These are phyloP conservation scores for Heritiera fomes DNA, from an alignment of 345 rosid species.

Conservation along the genomic window DNA sequence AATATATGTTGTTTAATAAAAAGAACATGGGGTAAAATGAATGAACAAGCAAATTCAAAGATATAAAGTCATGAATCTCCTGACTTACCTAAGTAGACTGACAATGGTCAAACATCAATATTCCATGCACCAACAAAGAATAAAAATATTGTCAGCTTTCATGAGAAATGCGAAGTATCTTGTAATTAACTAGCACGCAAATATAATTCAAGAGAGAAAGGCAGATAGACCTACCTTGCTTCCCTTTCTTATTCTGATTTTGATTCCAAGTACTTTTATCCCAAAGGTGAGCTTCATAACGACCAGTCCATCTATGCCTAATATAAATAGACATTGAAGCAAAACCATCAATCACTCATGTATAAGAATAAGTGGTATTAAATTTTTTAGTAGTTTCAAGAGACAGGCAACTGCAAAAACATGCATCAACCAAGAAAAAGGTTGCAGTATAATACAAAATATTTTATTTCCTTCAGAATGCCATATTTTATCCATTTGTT, in stretches of 20 bases:
- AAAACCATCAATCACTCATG: conserved; percentile 17
- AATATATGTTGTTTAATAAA: conserved; percentile 26
- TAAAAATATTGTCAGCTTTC: conserved; percentile 40
- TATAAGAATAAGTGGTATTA: not conserved
- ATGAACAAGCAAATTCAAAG: conserved; percentile 6
- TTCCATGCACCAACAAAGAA: conserved; percentile 33
- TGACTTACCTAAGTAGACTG: conserved; percentile 93
- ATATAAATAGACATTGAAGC: conserved; percentile 14
- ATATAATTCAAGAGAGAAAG: not conserved
- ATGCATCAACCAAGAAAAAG: not conserved
- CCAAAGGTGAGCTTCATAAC: conserved; percentile 99
- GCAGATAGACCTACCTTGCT: conserved; percentile 67
- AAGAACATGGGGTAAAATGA: not conserved
- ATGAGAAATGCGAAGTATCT: conserved; percentile 9
- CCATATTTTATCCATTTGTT: not conserved
- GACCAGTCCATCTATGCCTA: conserved; percentile 99
- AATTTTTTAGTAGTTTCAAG: conserved; percentile 18
- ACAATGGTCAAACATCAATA: conserved; percentile 27
- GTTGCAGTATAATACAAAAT: not conserved
- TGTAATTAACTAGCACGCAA: not conserved
- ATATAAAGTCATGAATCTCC: conserved; percentile 1
- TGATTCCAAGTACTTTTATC: conserved; percentile 99
- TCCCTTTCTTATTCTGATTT: conserved; percentile 97
- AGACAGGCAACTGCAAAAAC: conserved; percentile 9
- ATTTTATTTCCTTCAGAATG: not conserved